A percentile compares a stretch with the other conserved stretches of the same genome.
Evolutionary conservation across 2,329 filamentous ascomycete species (phyloP).

Genomic region (Fonsecaea nubica): DNA sequence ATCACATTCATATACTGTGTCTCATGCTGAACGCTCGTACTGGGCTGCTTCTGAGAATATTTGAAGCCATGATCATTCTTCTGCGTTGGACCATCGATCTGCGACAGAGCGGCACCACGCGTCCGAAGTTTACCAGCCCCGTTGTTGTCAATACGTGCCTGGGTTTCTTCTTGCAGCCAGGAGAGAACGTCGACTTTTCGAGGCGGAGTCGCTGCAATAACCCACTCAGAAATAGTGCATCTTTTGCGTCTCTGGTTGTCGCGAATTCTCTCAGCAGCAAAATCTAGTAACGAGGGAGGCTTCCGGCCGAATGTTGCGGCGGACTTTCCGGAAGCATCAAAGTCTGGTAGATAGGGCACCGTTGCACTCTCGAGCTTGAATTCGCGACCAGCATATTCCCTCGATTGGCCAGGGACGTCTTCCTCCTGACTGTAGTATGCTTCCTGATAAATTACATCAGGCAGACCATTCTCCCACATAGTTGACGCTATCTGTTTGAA

Average conservation of each 20-base stretch:
- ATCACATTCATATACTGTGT: constrained; percentile 95
- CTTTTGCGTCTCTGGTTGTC: constrained; percentile 61
- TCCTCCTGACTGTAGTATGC: constrained; percentile 83
- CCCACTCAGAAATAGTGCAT: constrained; percentile 76
- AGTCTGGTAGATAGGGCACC: constrained; percentile 78
- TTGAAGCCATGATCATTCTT: constrained; percentile 82
- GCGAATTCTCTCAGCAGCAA: constrained; percentile 56
- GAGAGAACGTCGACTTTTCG: constrained; percentile 69
- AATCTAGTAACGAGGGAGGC: constrained; percentile 56
- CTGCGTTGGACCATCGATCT: constrained; percentile 88
- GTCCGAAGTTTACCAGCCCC: constrained; percentile 24
- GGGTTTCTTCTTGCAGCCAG: constrained; percentile 65
- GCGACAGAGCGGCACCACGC: constrained; percentile 62
- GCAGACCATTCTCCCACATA: constrained; percentile 62
- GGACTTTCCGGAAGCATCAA: constrained; percentile 69
- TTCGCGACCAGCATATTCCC: constrained; percentile 87
- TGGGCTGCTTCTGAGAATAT: constrained; percentile 77
- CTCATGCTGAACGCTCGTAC: constrained; percentile 80
- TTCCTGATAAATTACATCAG: constrained; percentile 79
- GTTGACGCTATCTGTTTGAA: constrained; percentile 58
- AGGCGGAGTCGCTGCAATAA: constrained; percentile 74
- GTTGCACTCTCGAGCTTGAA: constrained; percentile 79
- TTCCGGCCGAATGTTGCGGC: constrained; percentile 64
- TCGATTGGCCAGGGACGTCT: constrained; percentile 76
- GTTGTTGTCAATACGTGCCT: constrained; percentile 7